Base-by-base conservation (phyloP, 148 eudicot genomes). In the Linanthus parryae region DNA sequence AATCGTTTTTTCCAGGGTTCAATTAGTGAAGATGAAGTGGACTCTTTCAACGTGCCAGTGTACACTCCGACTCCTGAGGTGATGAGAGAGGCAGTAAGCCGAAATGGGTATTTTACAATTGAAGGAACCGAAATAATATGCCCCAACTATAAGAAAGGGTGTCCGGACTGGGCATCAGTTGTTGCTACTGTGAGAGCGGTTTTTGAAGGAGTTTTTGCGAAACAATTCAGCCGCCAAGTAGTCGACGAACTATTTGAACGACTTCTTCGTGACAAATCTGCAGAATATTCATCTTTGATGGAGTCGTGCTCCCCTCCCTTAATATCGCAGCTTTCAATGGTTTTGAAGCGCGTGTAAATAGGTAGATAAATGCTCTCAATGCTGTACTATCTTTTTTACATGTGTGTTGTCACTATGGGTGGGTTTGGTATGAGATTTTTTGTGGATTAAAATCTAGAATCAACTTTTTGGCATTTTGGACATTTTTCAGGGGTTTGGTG, bases 41-140 rank as follows among this genome's bases (percentile, higher is more conserved):
- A 57, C 21, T 11, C 61, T 15, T 44, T 57, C 30, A 44, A 57
- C 61, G 8, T 57, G 15, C 61, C 61, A n/a, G 16, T 57, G 13
- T 57, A 44, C 33, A 1, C 23, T 30, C 1, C 30, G 14, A 30
- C 61, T n/a, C 51, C 52, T 21, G 33, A 33, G 31, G 61, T 43
- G 49, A 57, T 57, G 41, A 27, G 5, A 8, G 10, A 4, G 5
- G 21, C 16, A 0, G 24, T 44, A 2, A 51, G 44, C 9, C 22
- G 21, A 44, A 44, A 57, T 33, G 61, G 61, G 22, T 31, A 29
- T n/a, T 44, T 57, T 31, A 57, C 38, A n/a, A 33, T 57, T 15
- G 52, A 44, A 22, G 44, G 41, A 33, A 16, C 16, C 20, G 52
- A 44, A 31, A n/a, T 57, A 22, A 44, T 3, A 2, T 21, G 33